A percentile compares a stretch with the other conserved stretches of the same genome.
Conservation (phyloP, 1,284 basidiomycete genomes). For the Mycosarcoma maydis region DNA sequence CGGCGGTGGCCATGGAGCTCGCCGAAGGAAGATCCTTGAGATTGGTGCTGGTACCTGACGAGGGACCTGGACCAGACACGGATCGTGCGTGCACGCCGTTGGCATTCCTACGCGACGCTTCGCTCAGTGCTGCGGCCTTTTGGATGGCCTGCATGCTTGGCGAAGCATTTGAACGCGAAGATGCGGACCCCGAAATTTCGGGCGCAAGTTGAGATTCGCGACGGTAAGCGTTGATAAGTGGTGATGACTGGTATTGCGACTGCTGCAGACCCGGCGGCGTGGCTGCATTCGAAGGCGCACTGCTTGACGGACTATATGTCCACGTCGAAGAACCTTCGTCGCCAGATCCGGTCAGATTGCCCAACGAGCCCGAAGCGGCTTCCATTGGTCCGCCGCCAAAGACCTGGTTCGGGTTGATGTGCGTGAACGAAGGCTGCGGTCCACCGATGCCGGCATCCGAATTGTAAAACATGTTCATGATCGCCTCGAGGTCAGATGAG, state of each 20-base stretch:
- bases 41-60: conserved; percentile 23
- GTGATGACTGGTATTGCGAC: conserved; percentile 50
- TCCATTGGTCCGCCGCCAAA: conserved; percentile 41
- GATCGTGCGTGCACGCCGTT: conserved; percentile 15
- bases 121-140: conserved; percentile 33
- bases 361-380: conserved; percentile 22
- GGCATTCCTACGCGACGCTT: conserved; percentile 14
- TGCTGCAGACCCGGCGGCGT: conserved; percentile 45
- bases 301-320: conserved; percentile 58
- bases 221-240: conserved; percentile 22
- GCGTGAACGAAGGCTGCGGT: conserved; percentile 51
- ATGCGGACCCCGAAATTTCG: conserved; percentile 5
- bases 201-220: conserved; percentile 35
- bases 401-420: conserved; percentile 62
- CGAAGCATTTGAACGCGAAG: conserved; percentile 35
- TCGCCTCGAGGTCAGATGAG: conserved; percentile 49
- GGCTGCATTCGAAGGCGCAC: conserved; percentile 42
- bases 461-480: conserved; percentile 64
- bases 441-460: conserved; percentile 48
- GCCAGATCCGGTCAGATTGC: conserved; percentile 39
- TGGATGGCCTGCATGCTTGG: conserved; percentile 42
- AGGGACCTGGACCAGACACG: conserved; percentile 13
- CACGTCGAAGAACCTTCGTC: conserved; percentile 54
- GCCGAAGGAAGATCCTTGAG: conserved; percentile 43
- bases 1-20: conserved; percentile 51